Evolutionary conservation across 1,284 basidiomycete species (phyloP), one percentile per base, ranked within the genome.

Genomic region (Malassezia obtusa): DNA sequence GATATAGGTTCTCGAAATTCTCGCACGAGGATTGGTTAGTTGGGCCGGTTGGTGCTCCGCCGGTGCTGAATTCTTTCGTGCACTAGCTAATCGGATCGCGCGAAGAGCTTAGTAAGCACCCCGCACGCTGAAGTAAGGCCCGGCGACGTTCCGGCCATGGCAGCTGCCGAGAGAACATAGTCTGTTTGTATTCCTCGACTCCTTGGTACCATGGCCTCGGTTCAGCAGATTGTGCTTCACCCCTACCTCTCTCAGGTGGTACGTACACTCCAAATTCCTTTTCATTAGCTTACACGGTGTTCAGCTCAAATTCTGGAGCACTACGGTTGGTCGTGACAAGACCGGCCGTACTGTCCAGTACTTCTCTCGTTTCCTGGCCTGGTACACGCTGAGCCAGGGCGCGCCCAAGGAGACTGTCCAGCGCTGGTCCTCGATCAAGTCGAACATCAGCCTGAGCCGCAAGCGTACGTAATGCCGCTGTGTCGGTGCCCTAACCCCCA

Each of bases 301-400:
- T 1, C 55, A 67, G 64, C 61, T 73, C 48, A 67, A 67, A 51
- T 72, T 73, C 61, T 72, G 70, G 71, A 62, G 61, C 48, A 73
- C 71, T 45, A 73, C 71, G n/a, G 71, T 71, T 15, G 71, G 71
- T 33, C 60, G 71, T 37, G 71, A 73, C 62, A 73, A 91, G 89
- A 79, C 84, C 33, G 92, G 95, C 77, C 84, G 92, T 64, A 82
- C 88, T 25, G 76, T 91, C 56, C 92, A 99, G 77, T 96, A 91
- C 77, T 83, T 89, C 61, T 80, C 92, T 43, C 84, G 92, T 22
- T 84, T 96, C 75, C 81, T 90, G 58, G 84, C 89, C 0, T 98
- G 87, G 87, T 83, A 75, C 73, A 59, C 58, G 58, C 63, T 75
- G 51, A 64, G 66, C 52, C 71, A 75, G 58, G 76, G 75, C 24